These are phyloP conservation scores for Penicillium paxilli DNA, from an alignment of 495 filamentous ascomycete species.

Conservation along the genomic window DNA sequence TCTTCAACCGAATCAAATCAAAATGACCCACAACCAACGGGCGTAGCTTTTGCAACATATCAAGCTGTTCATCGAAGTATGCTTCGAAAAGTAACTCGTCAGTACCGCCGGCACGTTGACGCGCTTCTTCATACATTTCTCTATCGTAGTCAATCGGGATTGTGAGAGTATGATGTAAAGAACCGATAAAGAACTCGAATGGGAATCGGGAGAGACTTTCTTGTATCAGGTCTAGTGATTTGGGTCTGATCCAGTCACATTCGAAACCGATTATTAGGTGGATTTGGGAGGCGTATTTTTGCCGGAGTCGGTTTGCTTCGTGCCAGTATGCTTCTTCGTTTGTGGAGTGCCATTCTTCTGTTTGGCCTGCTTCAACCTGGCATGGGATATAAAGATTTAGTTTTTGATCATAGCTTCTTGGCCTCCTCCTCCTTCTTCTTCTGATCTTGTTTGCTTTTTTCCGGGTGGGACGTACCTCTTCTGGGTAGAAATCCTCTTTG, in stretches of 20 bases:
- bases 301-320: slow-evolving; percentile 71
- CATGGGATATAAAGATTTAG: background rate
- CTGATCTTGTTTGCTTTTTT: background rate
- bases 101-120: slow-evolving; percentile 54
- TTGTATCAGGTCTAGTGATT: slow-evolving; percentile 58
- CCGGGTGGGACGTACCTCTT: slow-evolving; percentile 69
- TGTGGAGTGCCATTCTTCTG: slow-evolving; percentile 38
- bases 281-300: slow-evolving; percentile 69
- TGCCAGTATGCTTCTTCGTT: slow-evolving; percentile 70
- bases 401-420: too few relatives aligned
- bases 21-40: slow-evolving; percentile 91
- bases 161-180: slow-evolving; percentile 81
- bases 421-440: too few relatives aligned
- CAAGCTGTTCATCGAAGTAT: slow-evolving; percentile 85
- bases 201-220: slow-evolving; percentile 57
- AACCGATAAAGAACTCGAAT: slow-evolving; percentile 88
- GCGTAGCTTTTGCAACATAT: slow-evolving; percentile 71
- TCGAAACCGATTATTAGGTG: slow-evolving; percentile 88
- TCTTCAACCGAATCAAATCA: slow-evolving; percentile 83
- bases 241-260: slow-evolving; percentile 81
- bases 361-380: slow-evolving; percentile 42
- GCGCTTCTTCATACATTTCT: slow-evolving; percentile 64
- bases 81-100: slow-evolving; percentile 73
- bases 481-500: slow-evolving; percentile 70
- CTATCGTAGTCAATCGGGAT: slow-evolving; percentile 88